Conservation (phyloP, 2,329 filamentous ascomycete genomes). For the Orbilia ellipsospora region DNA sequence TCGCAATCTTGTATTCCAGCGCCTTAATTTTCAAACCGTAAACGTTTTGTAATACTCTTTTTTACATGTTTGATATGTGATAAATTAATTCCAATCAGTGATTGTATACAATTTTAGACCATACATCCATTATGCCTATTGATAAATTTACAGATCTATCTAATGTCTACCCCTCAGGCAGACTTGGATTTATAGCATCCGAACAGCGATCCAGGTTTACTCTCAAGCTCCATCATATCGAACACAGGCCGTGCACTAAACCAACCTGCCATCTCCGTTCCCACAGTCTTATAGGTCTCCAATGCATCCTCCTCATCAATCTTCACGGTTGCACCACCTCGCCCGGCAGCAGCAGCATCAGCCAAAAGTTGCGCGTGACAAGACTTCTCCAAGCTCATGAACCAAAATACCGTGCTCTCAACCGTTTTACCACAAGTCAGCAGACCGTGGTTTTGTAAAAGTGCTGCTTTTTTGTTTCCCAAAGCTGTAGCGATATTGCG, state of each 20-base stretch:
- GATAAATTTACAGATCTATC: not conserved
- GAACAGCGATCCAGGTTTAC: slow-evolving; percentile 66
- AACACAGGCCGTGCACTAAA: slow-evolving; percentile 79
- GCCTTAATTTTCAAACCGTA: too few relatives aligned
- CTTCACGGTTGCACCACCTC: slow-evolving; percentile 73
- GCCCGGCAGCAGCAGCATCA: slow-evolving; percentile 71
- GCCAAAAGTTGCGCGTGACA: slow-evolving; percentile 65
- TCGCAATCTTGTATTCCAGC: too few relatives aligned
- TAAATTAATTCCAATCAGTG: too few relatives aligned
- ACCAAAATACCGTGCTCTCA: slow-evolving; percentile 69
- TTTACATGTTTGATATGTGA: too few relatives aligned
- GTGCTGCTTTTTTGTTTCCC: slow-evolving; percentile 66
- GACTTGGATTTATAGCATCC: slow-evolving; percentile 35
- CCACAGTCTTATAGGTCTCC: slow-evolving; percentile 75
- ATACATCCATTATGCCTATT: not conserved
- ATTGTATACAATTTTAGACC: too few relatives aligned
- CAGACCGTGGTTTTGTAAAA: slow-evolving; percentile 70
- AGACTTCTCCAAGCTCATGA: slow-evolving; percentile 64
- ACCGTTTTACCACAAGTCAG: slow-evolving; percentile 67
- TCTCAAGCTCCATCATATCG: slow-evolving; percentile 70
- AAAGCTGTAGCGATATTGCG: slow-evolving; percentile 66
- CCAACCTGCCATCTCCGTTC: slow-evolving; percentile 72
- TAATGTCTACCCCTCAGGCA: not conserved
- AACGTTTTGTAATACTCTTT: too few relatives aligned
- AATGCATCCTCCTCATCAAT: slow-evolving; percentile 75